phyloP scores from a whole-genome alignment of 1,284 basidiomycete species.

The Trichosporon coremiiforme region DNA sequence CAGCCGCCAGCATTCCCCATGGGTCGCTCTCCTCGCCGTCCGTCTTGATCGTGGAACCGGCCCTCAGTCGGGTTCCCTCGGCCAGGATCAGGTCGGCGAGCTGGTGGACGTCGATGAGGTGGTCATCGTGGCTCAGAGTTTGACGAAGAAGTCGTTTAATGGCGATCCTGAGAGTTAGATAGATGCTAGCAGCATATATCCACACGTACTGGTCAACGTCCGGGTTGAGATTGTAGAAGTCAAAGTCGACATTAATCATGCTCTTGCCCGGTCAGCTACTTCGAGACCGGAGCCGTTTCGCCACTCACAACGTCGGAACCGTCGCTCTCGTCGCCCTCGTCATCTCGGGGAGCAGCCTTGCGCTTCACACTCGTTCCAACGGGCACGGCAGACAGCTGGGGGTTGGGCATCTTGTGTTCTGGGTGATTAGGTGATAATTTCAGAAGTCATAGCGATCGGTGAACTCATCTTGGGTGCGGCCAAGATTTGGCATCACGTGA shows the following conservation, averaged over 20 bases:
- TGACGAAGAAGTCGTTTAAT: slow-evolving; percentile 78
- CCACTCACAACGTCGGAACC: slow-evolving; percentile 50
- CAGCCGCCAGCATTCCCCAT: slow-evolving; percentile 75
- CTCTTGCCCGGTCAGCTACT: slow-evolving; percentile 52
- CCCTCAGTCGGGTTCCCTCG: slow-evolving; percentile 59
- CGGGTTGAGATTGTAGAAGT: slow-evolving; percentile 83
- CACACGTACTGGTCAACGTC: slow-evolving; percentile 68
- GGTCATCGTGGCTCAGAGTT: slow-evolving; percentile 78
- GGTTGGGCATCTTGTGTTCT: slow-evolving; percentile 29
- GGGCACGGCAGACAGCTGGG: slow-evolving; percentile 31
- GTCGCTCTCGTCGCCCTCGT: slow-evolving; percentile 50
- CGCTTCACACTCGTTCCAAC: slow-evolving; percentile 37
- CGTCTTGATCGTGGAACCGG: slow-evolving; percentile 84
- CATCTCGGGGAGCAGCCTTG: slow-evolving; percentile 47
- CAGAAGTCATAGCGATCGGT: slow-evolving; percentile 1
- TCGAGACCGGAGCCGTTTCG: too few relatives aligned
- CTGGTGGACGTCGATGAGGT: slow-evolving; percentile 68
- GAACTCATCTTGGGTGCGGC: not conserved
- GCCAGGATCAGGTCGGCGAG: slow-evolving; percentile 74
- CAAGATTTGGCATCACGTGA: slow-evolving; percentile 18
- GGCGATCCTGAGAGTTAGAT: slow-evolving; percentile 60
- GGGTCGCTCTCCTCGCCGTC: slow-evolving; percentile 87
- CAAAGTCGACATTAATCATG: slow-evolving; percentile 82
- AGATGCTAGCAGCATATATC: not conserved
- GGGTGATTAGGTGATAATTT: not conserved